Percentiles rank a stretch among this genome's conserved stretches.
phyloP scores from a whole-genome alignment of 1,284 basidiomycete species.

The Pulchroboletus neoregius region DNA sequence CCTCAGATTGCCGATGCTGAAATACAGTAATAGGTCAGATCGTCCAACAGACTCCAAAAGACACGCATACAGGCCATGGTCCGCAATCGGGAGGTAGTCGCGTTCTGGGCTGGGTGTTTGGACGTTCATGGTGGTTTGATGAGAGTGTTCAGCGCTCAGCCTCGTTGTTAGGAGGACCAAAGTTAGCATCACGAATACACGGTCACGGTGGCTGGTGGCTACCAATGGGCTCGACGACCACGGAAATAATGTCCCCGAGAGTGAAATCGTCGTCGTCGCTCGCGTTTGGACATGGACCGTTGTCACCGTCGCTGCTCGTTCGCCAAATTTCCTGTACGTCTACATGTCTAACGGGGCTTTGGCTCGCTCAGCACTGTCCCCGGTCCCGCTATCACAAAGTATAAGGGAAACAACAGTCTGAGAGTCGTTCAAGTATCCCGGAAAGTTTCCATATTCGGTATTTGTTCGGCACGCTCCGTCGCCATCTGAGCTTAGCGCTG shows the following conservation, averaged over 20 bases:
- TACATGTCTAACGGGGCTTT: too few species aligned
- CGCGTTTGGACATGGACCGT: neutral
- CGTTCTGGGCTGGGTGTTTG: constrained; percentile 33
- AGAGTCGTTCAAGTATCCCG: neutral
- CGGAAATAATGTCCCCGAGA: neutral
- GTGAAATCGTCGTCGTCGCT: neutral
- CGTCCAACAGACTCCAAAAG: constrained; percentile 18
- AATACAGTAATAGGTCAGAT: constrained; percentile 10
- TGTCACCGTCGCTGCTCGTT: neutral
- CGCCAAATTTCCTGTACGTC: too few species aligned
- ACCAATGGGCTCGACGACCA: neutral
- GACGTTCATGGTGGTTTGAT: constrained; percentile 34
- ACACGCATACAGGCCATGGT: constrained; percentile 61
- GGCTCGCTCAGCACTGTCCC: too few species aligned
- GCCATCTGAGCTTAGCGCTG: constrained; percentile 7
- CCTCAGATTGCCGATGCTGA: constrained; percentile 74
- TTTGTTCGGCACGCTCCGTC: constrained; percentile 8
- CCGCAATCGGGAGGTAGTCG: constrained; percentile 64
- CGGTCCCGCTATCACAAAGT: too few species aligned
- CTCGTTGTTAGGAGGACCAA: constrained; percentile 4
- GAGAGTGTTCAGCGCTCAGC: neutral
- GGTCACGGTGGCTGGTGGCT: constrained; percentile 7
- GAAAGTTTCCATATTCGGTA: constrained; percentile 11
- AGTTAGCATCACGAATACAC: constrained; percentile 6
- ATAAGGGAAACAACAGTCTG: too few species aligned